Base-by-base conservation (phyloP, 768 basidiomycete genomes). In the Boletus sp. region DNA sequence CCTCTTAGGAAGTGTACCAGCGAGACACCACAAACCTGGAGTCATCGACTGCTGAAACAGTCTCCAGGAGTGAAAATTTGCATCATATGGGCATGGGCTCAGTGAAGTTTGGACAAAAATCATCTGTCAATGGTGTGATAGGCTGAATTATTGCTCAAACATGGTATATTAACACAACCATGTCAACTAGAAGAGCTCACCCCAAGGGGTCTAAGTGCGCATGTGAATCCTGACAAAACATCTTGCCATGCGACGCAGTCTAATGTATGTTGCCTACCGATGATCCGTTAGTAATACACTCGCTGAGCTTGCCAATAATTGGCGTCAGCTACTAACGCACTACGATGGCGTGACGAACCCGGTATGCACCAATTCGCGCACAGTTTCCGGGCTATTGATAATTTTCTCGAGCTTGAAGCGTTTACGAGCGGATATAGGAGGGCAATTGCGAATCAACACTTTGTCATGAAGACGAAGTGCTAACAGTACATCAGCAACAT, bases 361-460 rank as follows among this genome's bases (percentile, higher is more conserved):
- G 47, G 57, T 43, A 43, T 67, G 67, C 5, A 58, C 66, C 37
- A 74, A 54, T 53, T 82, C 79, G 47, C 79, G 81, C 69, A 85
- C 83, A 15, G 75, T 76, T 64, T 84, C 82, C 7, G 89, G 89
- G 62, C 89, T 90, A 60, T 74, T 78, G 39, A 90, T 62, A 33
- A 93, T 66, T 50, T 73, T 79, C 64, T 90, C 83, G 45, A 93
- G 73, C 47, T 72, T 81, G 75, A 92, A 93, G 30, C 86, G 78
- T 72, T 93, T 93, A 59, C 80, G 75, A 23, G 87, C 87, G 30
- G 90, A 93, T 63, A 89, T 74, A 23, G 89, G 89, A 39, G 84
- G 85, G 68, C 89, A 92, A 63, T 92, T 88, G 54, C 85, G 86
- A 69, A 93, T 92, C 54, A 82, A 70, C 34, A 92, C 89, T 37